Percentiles rank a stretch among this genome's conserved stretches.
Evolutionary conservation across 176 grass and related monocot species (phyloP).

Genomic region (Olyra latifolia): DNA sequence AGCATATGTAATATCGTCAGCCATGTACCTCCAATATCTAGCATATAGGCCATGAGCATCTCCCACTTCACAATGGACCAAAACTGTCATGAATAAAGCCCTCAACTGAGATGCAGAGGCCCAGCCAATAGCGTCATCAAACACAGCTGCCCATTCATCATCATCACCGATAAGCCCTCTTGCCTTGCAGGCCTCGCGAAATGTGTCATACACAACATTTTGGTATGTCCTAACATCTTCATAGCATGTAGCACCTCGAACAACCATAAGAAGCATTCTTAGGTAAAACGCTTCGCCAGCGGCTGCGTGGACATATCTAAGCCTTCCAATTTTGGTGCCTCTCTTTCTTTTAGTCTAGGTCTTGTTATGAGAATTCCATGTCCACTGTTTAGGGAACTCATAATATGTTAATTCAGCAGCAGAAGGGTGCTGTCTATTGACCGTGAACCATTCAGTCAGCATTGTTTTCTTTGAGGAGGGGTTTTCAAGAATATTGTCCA

Average conservation of each 20-base stretch:
- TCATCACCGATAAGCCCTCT: background rate
- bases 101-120: background rate
- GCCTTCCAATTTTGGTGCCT: too few relatives aligned
- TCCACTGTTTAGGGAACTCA: too few relatives aligned
- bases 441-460: background rate
- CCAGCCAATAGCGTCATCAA: background rate
- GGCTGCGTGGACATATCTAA: too few relatives aligned
- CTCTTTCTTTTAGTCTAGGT: accelerated
- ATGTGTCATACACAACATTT: accelerated
- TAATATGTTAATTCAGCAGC: too few relatives aligned
- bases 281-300: too few relatives aligned
- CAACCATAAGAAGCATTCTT: background rate
- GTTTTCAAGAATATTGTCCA: background rate
- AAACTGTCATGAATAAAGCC: background rate
- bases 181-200: too few relatives aligned
- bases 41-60: background rate
- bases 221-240: background rate
- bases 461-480: accelerated
- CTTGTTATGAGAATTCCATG: too few relatives aligned
- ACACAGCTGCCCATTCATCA: background rate
- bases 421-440: background rate
- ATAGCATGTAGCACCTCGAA: background rate
- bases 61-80: background rate
- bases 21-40: too few relatives aligned
- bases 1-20: background rate